Conservation (phyloP, 306 rosid species). For the Pyrus communis region DNA sequence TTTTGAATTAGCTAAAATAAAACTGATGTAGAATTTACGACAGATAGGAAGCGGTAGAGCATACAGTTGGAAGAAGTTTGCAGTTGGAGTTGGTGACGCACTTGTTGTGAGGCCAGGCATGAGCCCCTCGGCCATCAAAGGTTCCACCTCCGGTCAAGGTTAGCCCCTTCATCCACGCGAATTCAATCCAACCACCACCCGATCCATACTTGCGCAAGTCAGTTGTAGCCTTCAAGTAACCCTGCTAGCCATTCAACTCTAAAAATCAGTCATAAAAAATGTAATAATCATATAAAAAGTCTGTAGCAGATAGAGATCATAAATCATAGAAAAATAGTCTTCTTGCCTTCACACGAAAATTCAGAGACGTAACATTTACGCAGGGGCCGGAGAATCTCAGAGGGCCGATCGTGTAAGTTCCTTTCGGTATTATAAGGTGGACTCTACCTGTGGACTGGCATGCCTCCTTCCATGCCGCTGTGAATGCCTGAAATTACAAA, state of each 20-base stretch:
- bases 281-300: too few species aligned
- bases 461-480: conserved; percentile 35
- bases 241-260: conserved; percentile 22
- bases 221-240: conserved; percentile 42
- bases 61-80: conserved; percentile 43
- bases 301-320: background rate
- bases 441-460: conserved; percentile 30
- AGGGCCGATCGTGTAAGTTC: conserved; percentile 37
- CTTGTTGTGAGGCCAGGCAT: conserved; percentile 44
- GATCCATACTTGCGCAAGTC: conserved; percentile 29
- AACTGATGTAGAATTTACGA: background rate
- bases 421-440: conserved; percentile 32
- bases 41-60: background rate
- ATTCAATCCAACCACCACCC: conserved; percentile 36
- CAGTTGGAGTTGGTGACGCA: conserved; percentile 34
- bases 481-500: conserved; percentile 34
- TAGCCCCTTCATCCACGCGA: conserved; percentile 27
- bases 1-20: background rate
- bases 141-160: conserved; percentile 47
- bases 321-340: background rate
- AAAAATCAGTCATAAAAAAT: background rate
- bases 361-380: conserved; percentile 25
- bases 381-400: conserved; percentile 37
- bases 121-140: conserved; percentile 47
- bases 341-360: conserved; percentile 34